Evolutionary conservation across 805 yeast genomes (phyloP).

Genomic region (Ogataea salicorniae): DNA sequence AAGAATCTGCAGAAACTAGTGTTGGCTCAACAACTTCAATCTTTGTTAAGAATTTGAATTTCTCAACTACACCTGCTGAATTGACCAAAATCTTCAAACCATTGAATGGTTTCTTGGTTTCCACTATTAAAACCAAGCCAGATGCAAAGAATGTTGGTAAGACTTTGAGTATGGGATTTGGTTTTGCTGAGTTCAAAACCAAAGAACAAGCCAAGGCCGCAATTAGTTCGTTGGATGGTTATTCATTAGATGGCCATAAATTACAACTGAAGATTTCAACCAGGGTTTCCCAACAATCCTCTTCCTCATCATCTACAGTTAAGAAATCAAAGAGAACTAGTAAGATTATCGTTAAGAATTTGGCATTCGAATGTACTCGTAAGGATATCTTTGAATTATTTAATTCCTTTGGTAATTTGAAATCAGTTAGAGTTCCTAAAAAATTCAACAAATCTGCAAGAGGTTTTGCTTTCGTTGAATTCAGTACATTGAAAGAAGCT

Average conservation of each 20-base stretch:
- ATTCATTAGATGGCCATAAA: conserved; percentile 81
- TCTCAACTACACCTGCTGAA: conserved; percentile 60
- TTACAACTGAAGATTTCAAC: conserved; percentile 85
- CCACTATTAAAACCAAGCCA: conserved; percentile 81
- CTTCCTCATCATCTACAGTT: conserved; percentile 22
- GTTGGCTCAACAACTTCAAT: conserved; percentile 82
- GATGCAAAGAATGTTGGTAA: conserved; percentile 69
- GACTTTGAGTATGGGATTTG: conserved; percentile 92
- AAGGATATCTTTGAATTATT: conserved; percentile 89
- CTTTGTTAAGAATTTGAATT: conserved; percentile 88
- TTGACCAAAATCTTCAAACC: conserved; percentile 60
- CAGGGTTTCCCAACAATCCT: conserved; percentile 48
- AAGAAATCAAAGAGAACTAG: conserved; percentile 43
- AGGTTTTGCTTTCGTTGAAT: conserved; percentile 98
- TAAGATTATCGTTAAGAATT: conserved; percentile 90
- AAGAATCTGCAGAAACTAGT: conserved; percentile 34
- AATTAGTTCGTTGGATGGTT: conserved; percentile 65
- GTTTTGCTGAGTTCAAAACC: conserved; percentile 85
- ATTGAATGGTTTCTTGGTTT: conserved; percentile 74
- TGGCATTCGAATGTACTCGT: conserved; percentile 94
- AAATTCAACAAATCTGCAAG: conserved; percentile 93
- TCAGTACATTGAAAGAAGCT: conserved; percentile 81
- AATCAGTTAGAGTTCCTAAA: conserved; percentile 93
- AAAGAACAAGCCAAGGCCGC: conserved; percentile 77
- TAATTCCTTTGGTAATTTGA: conserved; percentile 90